Evolutionary conservation across 768 basidiomycete genomes (phyloP).

Genomic region (Trametes cinnabarina): DNA sequence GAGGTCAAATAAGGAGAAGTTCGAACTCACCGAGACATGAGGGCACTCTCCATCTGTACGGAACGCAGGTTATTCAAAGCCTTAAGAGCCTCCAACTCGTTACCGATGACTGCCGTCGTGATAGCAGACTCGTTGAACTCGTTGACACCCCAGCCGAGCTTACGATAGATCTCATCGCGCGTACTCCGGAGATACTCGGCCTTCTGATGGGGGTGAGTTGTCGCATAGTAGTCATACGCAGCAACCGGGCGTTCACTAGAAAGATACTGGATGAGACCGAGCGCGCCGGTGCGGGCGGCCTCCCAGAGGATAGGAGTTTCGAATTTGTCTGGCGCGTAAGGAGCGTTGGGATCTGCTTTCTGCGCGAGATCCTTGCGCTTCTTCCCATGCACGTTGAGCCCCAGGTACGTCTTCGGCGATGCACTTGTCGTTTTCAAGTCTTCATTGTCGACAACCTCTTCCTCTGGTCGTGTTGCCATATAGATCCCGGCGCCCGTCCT

Average conservation of each 20-base stretch:
- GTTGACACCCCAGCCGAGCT: conserved; percentile 51
- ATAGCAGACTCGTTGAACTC: conserved; percentile 53
- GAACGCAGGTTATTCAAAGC: conserved; percentile 44
- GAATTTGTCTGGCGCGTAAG: conserved; percentile 1
- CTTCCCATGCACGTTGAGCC: conserved; percentile 63
- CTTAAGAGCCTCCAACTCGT: conserved; percentile 42
- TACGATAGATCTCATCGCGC: conserved; percentile 40
- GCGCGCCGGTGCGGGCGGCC: conserved; percentile 36
- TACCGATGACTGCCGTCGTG: conserved; percentile 41
- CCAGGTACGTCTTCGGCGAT: conserved; percentile 49
- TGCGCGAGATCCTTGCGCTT: conserved; percentile 53
- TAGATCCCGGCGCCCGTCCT: conserved; percentile 41
- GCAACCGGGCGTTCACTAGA: conserved; percentile 43
- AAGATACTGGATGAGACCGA: conserved; percentile 45
- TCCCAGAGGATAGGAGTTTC: conserved; percentile 40
- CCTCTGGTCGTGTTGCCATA: conserved; percentile 24
- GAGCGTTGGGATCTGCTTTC: conserved; percentile 49
- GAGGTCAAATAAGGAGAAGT: neutral
- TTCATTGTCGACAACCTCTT: conserved; percentile 17
- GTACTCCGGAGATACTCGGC: conserved; percentile 44
- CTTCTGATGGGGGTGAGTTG: conserved; percentile 39
- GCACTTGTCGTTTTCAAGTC: conserved; percentile 22
- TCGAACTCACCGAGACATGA: conserved; percentile 43
- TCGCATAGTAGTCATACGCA: conserved; percentile 51
- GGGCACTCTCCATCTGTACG: conserved; percentile 38